Base-by-base conservation (phyloP, 2,329 filamentous ascomycete genomes). In the Chaetomiaceae sp. region DNA sequence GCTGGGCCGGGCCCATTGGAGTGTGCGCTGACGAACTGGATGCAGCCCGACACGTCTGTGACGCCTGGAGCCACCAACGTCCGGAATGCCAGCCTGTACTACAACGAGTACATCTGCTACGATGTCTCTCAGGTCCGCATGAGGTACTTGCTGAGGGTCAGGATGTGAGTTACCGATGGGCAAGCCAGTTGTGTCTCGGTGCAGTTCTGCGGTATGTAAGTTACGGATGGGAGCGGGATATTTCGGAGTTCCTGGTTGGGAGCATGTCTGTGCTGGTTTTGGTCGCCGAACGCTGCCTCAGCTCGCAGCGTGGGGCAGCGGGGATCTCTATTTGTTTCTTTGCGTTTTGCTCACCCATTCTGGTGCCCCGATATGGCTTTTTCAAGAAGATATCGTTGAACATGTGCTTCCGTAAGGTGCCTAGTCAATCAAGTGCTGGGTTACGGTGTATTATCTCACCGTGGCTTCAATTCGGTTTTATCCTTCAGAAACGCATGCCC, bases 81-180 rank as follows among this genome's bases (percentile, higher is more conserved):
- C 0, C 27, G 56, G 0, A 61, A 66, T 10, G 74, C 79, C 0
- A 68, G 64, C 23, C 70, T 89, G 19, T 65, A 69, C 44, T 89
- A 89, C 69, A 89, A 89, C 62, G 86, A 89, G 69, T 89, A 83
- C 65, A 87, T 89, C 55, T 76, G 75, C 45, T 89, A 89, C 60
- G 77, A 89, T 57, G 70, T 86, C 3, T 73, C 82, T 0, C 86
- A 89, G 64, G 76, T 89, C 30, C 81, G 82, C 38, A 72, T 89
- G 5, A 77, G 85, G 5, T 89, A 89, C 60, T 71, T 89, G 4
- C 77, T 89, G 62, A 76, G 81, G 5, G 79, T 87, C 42, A 75
- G 74, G 62, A 76, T 81, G 69, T 50, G 25, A 50, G 33, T 27
- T n/a, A n/a, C n/a, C n/a, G n/a, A n/a, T n/a, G n/a, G n/a, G n/a